Evolutionary conservation across 2,329 filamentous ascomycete species (phyloP).

Genomic region (Colletotrichum plurivorum): DNA sequence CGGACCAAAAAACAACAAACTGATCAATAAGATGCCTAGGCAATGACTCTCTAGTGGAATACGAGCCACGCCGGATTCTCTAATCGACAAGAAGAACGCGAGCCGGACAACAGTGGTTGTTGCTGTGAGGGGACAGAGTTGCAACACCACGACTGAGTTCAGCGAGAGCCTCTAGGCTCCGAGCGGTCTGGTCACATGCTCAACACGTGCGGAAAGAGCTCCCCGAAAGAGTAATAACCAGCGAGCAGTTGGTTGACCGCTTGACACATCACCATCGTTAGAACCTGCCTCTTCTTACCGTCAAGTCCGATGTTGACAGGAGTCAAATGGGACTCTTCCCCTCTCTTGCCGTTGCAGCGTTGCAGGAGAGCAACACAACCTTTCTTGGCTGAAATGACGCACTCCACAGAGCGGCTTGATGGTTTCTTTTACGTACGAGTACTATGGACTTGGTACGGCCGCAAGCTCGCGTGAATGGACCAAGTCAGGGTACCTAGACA

Average conservation of each 20-base stretch:
- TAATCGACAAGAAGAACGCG: no score
- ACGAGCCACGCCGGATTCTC: background rate
- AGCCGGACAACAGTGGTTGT: no score
- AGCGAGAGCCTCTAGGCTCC: background rate
- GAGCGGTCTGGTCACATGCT: background rate
- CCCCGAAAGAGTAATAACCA: background rate
- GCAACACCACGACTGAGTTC: background rate
- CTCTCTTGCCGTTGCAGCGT: background rate
- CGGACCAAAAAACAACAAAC: background rate
- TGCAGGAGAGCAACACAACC: background rate
- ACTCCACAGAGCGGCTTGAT: background rate
- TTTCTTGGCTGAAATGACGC: slow-evolving; percentile 7
- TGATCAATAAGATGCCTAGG: background rate
- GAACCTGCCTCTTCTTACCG: background rate
- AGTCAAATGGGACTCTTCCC: background rate
- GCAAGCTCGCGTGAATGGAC: no score
- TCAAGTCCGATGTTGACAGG: background rate
- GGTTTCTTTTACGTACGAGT: slow-evolving; percentile 17
- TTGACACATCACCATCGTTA: background rate
- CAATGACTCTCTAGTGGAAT: background rate
- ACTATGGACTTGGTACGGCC: background rate
- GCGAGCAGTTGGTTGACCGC: background rate
- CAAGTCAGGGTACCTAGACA: no score
- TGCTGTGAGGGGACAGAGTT: no score
- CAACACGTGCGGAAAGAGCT: background rate